Base-by-base conservation (phyloP, 1,284 basidiomycete genomes). In the Malassezia globosa region DNA sequence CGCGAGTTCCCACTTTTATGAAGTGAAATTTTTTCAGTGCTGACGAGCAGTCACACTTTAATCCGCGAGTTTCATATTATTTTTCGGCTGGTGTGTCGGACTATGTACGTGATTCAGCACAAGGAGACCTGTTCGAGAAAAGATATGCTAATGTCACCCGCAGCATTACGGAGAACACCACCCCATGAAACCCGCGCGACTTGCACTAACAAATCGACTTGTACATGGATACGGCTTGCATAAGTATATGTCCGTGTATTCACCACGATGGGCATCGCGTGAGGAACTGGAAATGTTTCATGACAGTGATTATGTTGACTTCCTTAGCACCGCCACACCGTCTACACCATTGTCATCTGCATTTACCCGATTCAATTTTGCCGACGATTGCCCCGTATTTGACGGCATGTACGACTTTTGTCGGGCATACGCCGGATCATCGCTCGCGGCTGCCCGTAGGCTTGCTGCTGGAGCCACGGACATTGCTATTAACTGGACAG, bases 401-500 rank as follows among this genome's bases (percentile, higher is more conserved):
- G 68, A 71, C 35, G 67, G 68, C 41, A 68, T 71, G 62, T 71
- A 69, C 51, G 66, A 69, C 25, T 71, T 71, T 39, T 71, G 68
- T 51, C 60, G 64, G 29, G 54, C 65, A 5, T 71, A 69, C 39
- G 53, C 68, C 1, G 68, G 68, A 16, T 65, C 81, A 0, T 89
- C 87, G 1, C 77, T 99, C 8, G 87, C 89, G 22, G 94, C 84
- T 1, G 68, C 66, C 8, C 51, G 66, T 24, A 56, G 63, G 24
- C 49, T 71, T 5, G 56, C 60, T 5, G 45, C 61, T 1, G 88
- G 87, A 4, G 79, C 82, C 4, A 88, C 92, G 13, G 92, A 99
- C 72, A 96, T 95, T 46, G 84, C 84, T 0, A 88, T 96, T 63
- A 96, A 96, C 73, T 96, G 92, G 92, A 87, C 89, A 1, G 92